Percentiles rank a stretch among this genome's conserved stretches.
Conservation (phyloP, 371 early-diverging fungal species). For the Catenaria anguillulae region DNA sequence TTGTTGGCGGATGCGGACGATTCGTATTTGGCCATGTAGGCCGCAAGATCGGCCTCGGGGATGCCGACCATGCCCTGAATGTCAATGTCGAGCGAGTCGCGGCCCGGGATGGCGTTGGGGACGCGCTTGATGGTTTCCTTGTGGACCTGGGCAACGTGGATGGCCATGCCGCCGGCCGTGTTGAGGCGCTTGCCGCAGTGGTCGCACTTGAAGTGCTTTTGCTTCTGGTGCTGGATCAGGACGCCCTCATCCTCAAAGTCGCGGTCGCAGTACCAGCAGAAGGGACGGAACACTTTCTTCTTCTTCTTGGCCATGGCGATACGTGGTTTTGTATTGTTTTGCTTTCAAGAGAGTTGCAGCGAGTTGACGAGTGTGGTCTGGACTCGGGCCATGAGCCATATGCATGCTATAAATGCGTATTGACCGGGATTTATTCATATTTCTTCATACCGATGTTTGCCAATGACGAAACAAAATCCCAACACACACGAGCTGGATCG, state of each 20-base stretch:
- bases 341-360: no score
- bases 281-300: no score
- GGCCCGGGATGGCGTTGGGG: conserved; percentile 70
- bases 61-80: conserved; percentile 93
- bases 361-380: no score
- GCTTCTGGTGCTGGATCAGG: conserved; percentile 64
- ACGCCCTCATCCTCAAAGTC: conserved; percentile 93
- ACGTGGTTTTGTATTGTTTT: no score
- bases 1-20: no score
- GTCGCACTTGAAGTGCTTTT: conserved; percentile 83
- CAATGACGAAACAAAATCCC: no score
- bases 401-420: no score
- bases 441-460: no score
- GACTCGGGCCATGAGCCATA: no score
- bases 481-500: no score
- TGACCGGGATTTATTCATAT: no score
- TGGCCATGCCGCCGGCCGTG: conserved; percentile 80
- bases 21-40: conserved; percentile 38
- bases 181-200: conserved; percentile 70
- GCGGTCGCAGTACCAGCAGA: conserved; percentile 76
- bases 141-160: conserved; percentile 85
- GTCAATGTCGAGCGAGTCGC: conserved; percentile 71
- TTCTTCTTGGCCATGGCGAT: no score
- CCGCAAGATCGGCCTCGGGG: conserved; percentile 61
- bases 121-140: conserved; percentile 72